Conservation (phyloP, 2,329 filamentous ascomycete genomes). For the Xylariaceae sp. region DNA sequence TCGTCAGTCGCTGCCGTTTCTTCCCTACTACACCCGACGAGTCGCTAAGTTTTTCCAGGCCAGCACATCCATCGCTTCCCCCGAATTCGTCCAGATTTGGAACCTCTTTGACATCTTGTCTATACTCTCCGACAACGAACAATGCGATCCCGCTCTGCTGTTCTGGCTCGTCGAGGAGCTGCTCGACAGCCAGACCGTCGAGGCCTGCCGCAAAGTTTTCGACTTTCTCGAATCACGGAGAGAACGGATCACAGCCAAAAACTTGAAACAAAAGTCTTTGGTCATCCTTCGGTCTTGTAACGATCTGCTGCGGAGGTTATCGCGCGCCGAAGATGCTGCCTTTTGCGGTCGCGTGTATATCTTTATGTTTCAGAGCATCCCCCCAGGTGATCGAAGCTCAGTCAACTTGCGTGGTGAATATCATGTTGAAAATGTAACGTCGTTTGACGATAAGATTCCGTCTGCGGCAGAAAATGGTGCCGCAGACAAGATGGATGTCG, state of each 20-base stretch:
- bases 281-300: conserved; percentile 94
- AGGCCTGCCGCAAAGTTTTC: conserved; percentile 86
- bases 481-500: conserved; percentile 63
- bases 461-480: conserved; percentile 32
- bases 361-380: conserved; percentile 97
- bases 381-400: conserved; percentile 91
- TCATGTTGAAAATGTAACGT: conserved; percentile 90
- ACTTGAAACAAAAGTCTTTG: conserved; percentile 79
- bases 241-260: conserved; percentile 76
- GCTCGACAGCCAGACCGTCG: conserved; percentile 90
- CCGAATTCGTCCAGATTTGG: conserved; percentile 81
- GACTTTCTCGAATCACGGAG: conserved; percentile 92
- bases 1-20: conserved; percentile 57
- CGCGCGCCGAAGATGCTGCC: conserved; percentile 92
- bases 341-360: conserved; percentile 98
- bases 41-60: conserved; percentile 50
- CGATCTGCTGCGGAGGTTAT: conserved; percentile 85
- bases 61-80: conserved; percentile 69
- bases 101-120: conserved; percentile 90
- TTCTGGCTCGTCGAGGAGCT: conserved; percentile 94
- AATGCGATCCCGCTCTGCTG: conserved; percentile 72
- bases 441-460: conserved; percentile 60
- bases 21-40: conserved; percentile 4
- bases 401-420: conserved; percentile 96
- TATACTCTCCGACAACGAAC: conserved; percentile 77